Conservation (phyloP, 2,329 filamentous ascomycete genomes). For the Aschersonia sp. region DNA sequence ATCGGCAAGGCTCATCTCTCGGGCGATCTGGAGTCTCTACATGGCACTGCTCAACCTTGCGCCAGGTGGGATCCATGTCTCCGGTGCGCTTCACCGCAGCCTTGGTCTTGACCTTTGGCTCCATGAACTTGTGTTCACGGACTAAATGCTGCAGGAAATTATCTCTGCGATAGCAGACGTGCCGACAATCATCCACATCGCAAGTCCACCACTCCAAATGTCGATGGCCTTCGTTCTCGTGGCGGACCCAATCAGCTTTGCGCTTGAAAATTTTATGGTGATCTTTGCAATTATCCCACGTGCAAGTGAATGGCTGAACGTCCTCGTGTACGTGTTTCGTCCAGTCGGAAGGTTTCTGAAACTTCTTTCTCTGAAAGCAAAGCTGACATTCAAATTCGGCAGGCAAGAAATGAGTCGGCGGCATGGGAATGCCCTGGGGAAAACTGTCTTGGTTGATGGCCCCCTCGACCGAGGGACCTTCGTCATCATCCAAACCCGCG, state of each 20-base stretch:
- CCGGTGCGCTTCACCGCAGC: conserved; percentile 46
- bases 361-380: conserved; percentile 74
- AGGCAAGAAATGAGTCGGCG: conserved; percentile 61
- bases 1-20: conserved; percentile 68
- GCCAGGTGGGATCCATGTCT: conserved; percentile 53
- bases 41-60: conserved; percentile 65
- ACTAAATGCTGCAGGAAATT: conserved; percentile 90
- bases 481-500: conserved; percentile 38
- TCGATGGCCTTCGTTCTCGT: conserved; percentile 83
- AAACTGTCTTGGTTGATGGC: conserved; percentile 60
- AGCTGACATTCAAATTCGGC: conserved; percentile 83
- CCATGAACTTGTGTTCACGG: conserved; percentile 73
- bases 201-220: conserved; percentile 88
- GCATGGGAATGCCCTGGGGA: conserved; percentile 66
- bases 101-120: conserved; percentile 69
- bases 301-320: conserved; percentile 85
- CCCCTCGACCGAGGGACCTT: conserved; percentile 54
- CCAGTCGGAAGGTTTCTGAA: conserved; percentile 89
- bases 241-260: conserved; percentile 90
- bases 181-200: conserved; percentile 63
- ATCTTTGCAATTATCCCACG: conserved; percentile 68
- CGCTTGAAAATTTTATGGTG: conserved; percentile 85
- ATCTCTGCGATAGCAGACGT: conserved; percentile 74
- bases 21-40: conserved; percentile 50
- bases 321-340: conserved; percentile 94